Base-by-base conservation (phyloP, 2,329 filamentous ascomycete genomes). In the Knoxdaviesia capensis region DNA sequence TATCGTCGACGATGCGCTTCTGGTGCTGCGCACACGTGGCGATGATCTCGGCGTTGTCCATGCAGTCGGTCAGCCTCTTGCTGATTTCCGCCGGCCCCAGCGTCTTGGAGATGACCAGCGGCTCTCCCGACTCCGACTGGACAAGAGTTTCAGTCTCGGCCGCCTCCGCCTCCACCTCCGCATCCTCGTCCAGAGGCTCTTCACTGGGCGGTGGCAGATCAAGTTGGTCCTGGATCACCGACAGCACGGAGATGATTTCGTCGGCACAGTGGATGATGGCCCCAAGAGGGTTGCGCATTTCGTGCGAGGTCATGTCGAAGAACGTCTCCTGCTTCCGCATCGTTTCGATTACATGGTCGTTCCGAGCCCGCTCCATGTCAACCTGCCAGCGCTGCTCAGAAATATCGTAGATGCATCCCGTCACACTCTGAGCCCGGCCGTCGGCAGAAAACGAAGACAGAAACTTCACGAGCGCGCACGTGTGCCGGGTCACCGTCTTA, bases 11-110 rank as follows among this genome's bases (percentile, higher is more conserved):
- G 38, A 84, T 82, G 6, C 76, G 64, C 56, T 86, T 86, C 53
- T 88, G 82, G 56, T 88, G 81, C 50, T 83, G 76, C 1, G 81
- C 77, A 49, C 82, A 88, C 7, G 81, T 68, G 30, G 77, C 71
- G 46, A 90, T 87, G 0, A 79, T 87, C 52, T 86, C 77, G 3
- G 80, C 77, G 10, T 79, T 79, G 48, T 86, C 80, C 39, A 82
- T 69, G 45, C 76, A 77, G 49, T 68, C 71, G 6, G 63, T 60
- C 3, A 82, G 53, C 28, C 77, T 57, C 28, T 63, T 53, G 6
- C 54, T 54, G 10, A 61, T 52, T 42, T 63, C 58, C 3, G 57
- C 55, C 53, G 54, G 48, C 41, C 46, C 20, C 20, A 20, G 20
- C 10, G 7, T 7, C 28, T 10, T 40, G 30, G 38, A 7, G 6